A percentile compares a stretch with the other conserved stretches of the same genome.
Conservation (phyloP, 345 rosid genomes). For the Gossypium herbaceum region DNA sequence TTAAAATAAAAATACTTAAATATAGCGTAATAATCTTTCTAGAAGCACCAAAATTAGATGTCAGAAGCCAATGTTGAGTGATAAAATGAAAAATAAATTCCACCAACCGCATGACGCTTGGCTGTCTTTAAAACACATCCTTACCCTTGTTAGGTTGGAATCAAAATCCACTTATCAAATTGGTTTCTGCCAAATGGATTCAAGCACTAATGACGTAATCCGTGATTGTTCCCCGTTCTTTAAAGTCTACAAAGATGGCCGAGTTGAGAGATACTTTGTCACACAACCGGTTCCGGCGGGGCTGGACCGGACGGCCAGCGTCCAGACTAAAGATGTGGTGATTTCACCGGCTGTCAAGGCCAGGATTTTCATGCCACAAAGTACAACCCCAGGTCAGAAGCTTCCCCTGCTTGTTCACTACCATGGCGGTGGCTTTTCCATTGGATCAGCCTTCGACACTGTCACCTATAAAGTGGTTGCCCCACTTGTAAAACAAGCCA, state of each 20-base stretch:
- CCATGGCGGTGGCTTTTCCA: constrained; percentile 55
- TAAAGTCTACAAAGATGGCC: constrained; percentile 38
- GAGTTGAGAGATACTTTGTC: constrained; percentile 20
- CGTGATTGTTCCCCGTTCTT: constrained; percentile 42
- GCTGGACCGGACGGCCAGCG: constrained; percentile 28
- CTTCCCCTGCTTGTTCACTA: constrained; percentile 39
- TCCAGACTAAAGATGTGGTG: constrained; percentile 29
- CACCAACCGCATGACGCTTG: background rate
- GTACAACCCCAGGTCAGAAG: constrained; percentile 9
- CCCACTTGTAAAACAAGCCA: constrained; percentile 18
- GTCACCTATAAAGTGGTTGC: background rate
- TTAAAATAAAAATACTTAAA: too few species aligned
- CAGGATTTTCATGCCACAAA: constrained; percentile 27
- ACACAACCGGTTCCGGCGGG: constrained; percentile 11
- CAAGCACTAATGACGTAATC: constrained; percentile 15
- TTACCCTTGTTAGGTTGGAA: background rate
- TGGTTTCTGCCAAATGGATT: constrained; percentile 17
- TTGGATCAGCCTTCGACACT: constrained; percentile 34
- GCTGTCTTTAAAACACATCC: background rate
- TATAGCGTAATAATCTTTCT: too few species aligned
- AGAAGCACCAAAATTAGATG: too few species aligned
- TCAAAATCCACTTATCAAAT: background rate
- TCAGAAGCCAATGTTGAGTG: too few species aligned
- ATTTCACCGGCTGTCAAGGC: constrained; percentile 24
- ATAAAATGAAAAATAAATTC: background rate